A percentile compares a stretch with the other conserved stretches of the same genome.
Conservation (phyloP, 345 rosid genomes). For the Lepidium didymum region DNA sequence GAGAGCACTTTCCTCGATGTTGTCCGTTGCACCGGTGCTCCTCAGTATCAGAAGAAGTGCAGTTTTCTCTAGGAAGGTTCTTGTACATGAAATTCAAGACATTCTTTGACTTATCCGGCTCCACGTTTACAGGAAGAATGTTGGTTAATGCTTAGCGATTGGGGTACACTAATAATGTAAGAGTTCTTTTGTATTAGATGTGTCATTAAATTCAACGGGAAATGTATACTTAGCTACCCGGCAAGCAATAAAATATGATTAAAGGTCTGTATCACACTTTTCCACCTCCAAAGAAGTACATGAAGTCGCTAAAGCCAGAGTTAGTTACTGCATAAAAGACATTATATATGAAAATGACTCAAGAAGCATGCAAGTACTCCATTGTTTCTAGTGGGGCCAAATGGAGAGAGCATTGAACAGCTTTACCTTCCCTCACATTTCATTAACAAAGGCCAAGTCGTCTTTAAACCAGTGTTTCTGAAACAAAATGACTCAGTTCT, state of each 20-base stretch:
- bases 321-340: not conserved
- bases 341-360: not conserved
- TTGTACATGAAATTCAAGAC: not conserved
- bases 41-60: conserved; percentile 30
- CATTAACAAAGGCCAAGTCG: not conserved
- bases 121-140: conserved; percentile 22
- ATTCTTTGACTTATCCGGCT: conserved; percentile 29
- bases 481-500: not conserved
- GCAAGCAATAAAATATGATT: not conserved
- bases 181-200: conserved; percentile 30
- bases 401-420: not conserved
- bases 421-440: conserved; percentile 7
- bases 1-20: conserved; percentile 64
- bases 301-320: not conserved
- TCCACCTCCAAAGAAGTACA: not conserved
- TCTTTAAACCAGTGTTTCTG: not conserved
- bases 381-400: not conserved
- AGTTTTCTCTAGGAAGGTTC: conserved; percentile 30
- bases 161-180: conserved; percentile 23
- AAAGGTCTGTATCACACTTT: not conserved
- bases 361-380: not conserved
- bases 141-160: conserved; percentile 26
- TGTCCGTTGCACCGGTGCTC: conserved; percentile 52
- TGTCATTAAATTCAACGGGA: conserved; percentile 7
- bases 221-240: conserved; percentile 2